Conservation (phyloP, 2,329 filamentous ascomycete genomes). For the Ophiostoma sp. region DNA sequence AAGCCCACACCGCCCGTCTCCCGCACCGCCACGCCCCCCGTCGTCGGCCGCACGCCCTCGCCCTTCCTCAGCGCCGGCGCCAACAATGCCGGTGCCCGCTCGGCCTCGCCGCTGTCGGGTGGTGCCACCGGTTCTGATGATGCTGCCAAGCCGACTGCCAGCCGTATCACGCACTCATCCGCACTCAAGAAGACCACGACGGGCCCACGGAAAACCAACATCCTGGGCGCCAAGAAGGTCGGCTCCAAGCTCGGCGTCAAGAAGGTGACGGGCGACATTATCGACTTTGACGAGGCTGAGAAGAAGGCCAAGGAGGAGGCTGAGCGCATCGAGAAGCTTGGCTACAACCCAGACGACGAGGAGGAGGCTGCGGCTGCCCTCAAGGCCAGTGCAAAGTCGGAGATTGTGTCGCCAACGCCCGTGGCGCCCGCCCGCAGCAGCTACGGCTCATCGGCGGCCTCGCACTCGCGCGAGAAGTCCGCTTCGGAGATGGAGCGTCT, state of each 20-base stretch:
- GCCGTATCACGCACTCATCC: constrained; percentile 73
- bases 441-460: constrained; percentile 57
- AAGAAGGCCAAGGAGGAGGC: constrained; percentile 97
- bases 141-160: constrained; percentile 59
- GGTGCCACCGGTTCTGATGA: constrained; percentile 51
- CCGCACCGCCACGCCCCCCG: constrained; percentile 80
- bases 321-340: constrained; percentile 90
- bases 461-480: constrained; percentile 59
- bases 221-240: constrained; percentile 82
- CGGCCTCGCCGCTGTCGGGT: constrained; percentile 77
- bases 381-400: constrained; percentile 47
- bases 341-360: constrained; percentile 92
- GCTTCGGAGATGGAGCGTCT: constrained; percentile 82
- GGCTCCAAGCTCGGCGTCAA: constrained; percentile 80
- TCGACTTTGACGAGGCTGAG: constrained; percentile 97
- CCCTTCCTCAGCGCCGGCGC: constrained; percentile 81
- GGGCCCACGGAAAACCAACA: constrained; percentile 75
- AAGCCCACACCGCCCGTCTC: constrained; percentile 91
- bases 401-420: constrained; percentile 71
- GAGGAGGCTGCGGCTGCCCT: constrained; percentile 48
- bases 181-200: constrained; percentile 76
- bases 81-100: constrained; percentile 68
- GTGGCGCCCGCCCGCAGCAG: constrained; percentile 64
- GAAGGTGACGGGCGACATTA: constrained; percentile 76
- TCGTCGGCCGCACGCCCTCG: constrained; percentile 78